A percentile compares a stretch with the other conserved stretches of the same genome.
These are phyloP conservation scores for Podila verticillata DNA, from an alignment of 192 early-diverging fungal species.

Conservation along the genomic window DNA sequence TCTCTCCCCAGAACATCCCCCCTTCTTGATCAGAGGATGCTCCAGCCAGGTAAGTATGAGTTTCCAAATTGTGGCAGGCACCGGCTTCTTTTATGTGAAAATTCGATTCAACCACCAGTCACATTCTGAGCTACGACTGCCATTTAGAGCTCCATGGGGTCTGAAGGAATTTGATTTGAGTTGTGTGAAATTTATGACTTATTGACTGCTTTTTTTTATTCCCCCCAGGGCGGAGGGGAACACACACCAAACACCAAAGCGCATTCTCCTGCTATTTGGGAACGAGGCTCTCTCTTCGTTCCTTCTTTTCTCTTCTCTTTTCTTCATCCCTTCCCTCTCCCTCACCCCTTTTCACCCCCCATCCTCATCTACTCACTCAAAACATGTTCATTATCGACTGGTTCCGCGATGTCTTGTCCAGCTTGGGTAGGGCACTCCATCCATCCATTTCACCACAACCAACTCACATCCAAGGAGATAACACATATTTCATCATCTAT, in stretches of 20 bases:
- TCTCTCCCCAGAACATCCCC: conserved; percentile 5
- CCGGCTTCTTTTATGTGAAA: not conserved
- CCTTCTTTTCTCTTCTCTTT: not conserved
- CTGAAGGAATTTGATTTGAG: no score
- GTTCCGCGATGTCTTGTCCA: conserved; percentile 94
- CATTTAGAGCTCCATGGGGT: no score
- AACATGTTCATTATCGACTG: conserved; percentile 97
- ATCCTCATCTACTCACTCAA: conserved; percentile 4
- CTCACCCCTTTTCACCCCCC: not conserved
- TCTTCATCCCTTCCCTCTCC: not conserved
- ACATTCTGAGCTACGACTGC: no score
- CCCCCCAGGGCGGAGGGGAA: no score
- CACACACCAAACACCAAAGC: no score
- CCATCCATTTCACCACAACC: not conserved
- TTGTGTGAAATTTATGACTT: no score
- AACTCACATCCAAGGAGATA: not conserved
- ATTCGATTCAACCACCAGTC: not conserved
- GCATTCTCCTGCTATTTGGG: not conserved
- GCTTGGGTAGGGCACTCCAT: conserved; percentile 76
- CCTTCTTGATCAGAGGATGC: conserved; percentile 4
- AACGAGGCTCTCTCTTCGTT: not conserved
- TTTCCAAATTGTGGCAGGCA: not conserved
- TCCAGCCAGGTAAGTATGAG: conserved; percentile 7
- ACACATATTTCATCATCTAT: not conserved
- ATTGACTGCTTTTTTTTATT: no score